These are phyloP conservation scores for Nannizziopsis arthrosporioides DNA, from an alignment of 2,329 filamentous ascomycete species.

Conservation along the genomic window DNA sequence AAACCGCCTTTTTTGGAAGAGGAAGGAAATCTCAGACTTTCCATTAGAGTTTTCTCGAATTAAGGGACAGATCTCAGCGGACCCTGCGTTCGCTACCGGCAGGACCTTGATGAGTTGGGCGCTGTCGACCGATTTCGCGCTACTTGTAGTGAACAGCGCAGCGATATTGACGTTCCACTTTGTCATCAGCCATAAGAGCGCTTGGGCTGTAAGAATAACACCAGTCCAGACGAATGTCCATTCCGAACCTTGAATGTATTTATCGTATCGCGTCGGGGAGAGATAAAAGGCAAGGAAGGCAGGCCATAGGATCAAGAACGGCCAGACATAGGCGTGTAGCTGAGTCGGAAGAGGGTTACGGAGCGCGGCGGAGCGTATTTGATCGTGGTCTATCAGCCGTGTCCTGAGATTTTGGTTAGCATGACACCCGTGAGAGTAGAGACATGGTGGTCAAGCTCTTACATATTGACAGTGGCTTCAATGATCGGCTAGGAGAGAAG, in stretches of 20 bases:
- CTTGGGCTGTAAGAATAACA: constrained; percentile 75
- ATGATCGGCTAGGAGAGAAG: background rate
- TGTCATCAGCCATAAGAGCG: constrained; percentile 85
- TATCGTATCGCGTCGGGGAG: constrained; percentile 70
- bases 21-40: constrained; percentile 69
- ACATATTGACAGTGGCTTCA: constrained; percentile 11
- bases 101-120: constrained; percentile 87
- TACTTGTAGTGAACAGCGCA: constrained; percentile 66
- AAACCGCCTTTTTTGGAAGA: constrained; percentile 97
- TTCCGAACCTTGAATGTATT: constrained; percentile 83
- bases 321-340: constrained; percentile 84
- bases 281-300: constrained; percentile 82
- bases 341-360: constrained; percentile 73
- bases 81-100: constrained; percentile 76
- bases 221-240: constrained; percentile 97
- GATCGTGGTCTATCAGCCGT: constrained; percentile 78
- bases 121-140: constrained; percentile 56
- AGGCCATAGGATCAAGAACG: constrained; percentile 85
- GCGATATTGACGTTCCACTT: constrained; percentile 92
- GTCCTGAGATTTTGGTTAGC: constrained; percentile 41
- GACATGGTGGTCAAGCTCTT: constrained; percentile 4
- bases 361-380: constrained; percentile 79
- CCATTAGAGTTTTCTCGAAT: constrained; percentile 62
- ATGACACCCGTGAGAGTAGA: background rate
- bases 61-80: constrained; percentile 75